Conservation (phyloP, 805 yeast species). For the Zygosaccharomyces bailii region DNA sequence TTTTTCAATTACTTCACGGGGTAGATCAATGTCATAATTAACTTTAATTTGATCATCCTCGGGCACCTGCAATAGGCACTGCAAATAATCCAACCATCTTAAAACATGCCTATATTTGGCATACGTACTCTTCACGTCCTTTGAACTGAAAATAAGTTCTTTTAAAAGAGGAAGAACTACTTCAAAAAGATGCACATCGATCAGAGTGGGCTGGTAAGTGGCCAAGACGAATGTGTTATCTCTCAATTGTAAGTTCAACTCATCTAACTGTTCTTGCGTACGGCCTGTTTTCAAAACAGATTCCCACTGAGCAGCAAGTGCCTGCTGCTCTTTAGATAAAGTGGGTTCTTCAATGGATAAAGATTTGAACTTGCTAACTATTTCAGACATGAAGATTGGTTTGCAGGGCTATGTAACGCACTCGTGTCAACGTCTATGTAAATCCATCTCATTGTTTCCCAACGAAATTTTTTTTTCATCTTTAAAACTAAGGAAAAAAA, state of each 20-base stretch:
- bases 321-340: slow-evolving; percentile 52
- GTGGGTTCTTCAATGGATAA: slow-evolving; percentile 31
- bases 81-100: slow-evolving; percentile 91
- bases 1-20: slow-evolving; percentile 68
- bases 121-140: slow-evolving; percentile 45
- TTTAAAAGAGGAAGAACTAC: slow-evolving; percentile 58
- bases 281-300: slow-evolving; percentile 57
- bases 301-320: slow-evolving; percentile 74
- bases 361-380: slow-evolving; percentile 28
- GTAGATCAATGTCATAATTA: slow-evolving; percentile 59
- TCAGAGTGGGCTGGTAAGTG: slow-evolving; percentile 52
- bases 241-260: slow-evolving; percentile 68
- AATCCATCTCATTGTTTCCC: neutral
- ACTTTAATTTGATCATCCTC: slow-evolving; percentile 55
- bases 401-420: neutral
- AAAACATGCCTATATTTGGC: slow-evolving; percentile 74
- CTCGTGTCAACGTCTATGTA: neutral
- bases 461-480: neutral
- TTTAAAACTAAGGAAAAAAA: neutral
- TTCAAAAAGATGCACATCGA: slow-evolving; percentile 71
- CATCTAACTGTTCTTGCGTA: slow-evolving; percentile 50
- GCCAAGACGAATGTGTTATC: slow-evolving; percentile 69
- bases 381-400: slow-evolving; percentile 29
- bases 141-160: slow-evolving; percentile 48
- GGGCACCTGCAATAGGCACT: slow-evolving; percentile 57